A percentile compares a stretch with the other conserved stretches of the same genome.
These are phyloP conservation scores for Diutina mesorugosa DNA, from an alignment of 1,139 yeast genomes.

Conservation along the genomic window DNA sequence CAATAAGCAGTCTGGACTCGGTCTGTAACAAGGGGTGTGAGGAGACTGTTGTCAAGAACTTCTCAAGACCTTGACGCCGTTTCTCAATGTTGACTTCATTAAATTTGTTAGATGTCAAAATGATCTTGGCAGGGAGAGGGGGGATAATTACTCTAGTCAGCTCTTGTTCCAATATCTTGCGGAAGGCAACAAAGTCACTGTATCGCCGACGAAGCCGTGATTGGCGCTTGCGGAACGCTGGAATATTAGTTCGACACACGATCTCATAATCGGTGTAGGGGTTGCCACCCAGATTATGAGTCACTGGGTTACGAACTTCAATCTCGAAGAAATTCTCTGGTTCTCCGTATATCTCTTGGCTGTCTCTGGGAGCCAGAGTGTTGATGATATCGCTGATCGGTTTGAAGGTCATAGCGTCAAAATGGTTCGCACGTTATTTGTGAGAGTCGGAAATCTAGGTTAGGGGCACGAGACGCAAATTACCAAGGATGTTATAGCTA, in stretches of 20 bases:
- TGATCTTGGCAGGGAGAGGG: constrained; percentile 74
- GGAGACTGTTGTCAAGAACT: constrained; percentile 67
- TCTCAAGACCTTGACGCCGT: constrained; percentile 73
- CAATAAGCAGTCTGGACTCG: constrained; percentile 69
- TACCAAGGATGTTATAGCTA: no score
- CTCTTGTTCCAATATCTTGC: constrained; percentile 64
- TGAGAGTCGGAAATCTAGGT: background rate
- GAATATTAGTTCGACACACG: constrained; percentile 75
- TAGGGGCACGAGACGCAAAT: background rate
- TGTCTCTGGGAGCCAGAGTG: constrained; percentile 32
- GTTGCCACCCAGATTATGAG: constrained; percentile 48
- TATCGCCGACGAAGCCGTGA: constrained; percentile 76
- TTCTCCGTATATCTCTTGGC: constrained; percentile 79
- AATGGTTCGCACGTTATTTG: background rate
- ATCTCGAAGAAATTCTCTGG: constrained; percentile 92
- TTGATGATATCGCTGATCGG: constrained; percentile 33
- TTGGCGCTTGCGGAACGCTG: constrained; percentile 59
- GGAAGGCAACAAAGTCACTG: constrained; percentile 78
- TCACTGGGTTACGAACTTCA: constrained; percentile 68
- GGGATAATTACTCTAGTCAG: constrained; percentile 74
- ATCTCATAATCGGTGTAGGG: constrained; percentile 89
- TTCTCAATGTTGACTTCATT: constrained; percentile 76
- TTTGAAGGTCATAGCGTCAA: constrained; percentile 31
- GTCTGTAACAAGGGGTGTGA: constrained; percentile 93
- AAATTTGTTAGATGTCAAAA: constrained; percentile 57